Evolutionary conservation across 2,329 filamentous ascomycete species (phyloP), one percentile per base, ranked within the genome.

Genomic region (Aurifilum marmelostoma): DNA sequence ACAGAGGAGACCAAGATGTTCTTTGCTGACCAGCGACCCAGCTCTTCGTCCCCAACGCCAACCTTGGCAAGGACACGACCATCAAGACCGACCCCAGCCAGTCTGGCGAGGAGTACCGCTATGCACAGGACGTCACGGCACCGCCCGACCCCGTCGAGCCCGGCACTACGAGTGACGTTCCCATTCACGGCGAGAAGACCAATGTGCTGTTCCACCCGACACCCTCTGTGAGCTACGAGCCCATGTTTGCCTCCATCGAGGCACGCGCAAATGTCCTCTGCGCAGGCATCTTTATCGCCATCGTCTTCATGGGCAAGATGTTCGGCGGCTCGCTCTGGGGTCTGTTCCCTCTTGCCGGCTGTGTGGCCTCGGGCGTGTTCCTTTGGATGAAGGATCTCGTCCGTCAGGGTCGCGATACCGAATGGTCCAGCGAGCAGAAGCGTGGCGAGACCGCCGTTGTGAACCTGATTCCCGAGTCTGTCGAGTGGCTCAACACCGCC

Each of bases 131-230:
- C 79, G 84, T 97, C 68, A 97, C 93, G 0, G 92, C 95, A 0
- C 95, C 95, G 2, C 95, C 95, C 1, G 94, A 97, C 73, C 95
- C 95, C 0, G 84, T 97, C 27, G 89, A 90, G 21, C 86, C 90
- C 68, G 93, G 93, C 32, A 89, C 91, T 43, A 98, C 95, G 0
- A 94, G 93, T 34, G 96, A 98, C 79, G 94, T 98, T 1, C 96
- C 96, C 3, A 97, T 98, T 69, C 92, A 94, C 76, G 95, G 94
- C 75, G 95, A 98, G 77, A 97, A 96, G 85, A 98, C 96, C 3
- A 97, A 97, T 72, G 90, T 98, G 24, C 86, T 97, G 39, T 98
- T 98, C 80, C 95, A 97, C 79, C 95, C 96, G 21, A 98, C 95
- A 0, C 95, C 95, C 0, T 92, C 91, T 0, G 87, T 97, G 73